Conservation (phyloP, 129 eudicot genomes). For the Scalesia atractyloides region DNA sequence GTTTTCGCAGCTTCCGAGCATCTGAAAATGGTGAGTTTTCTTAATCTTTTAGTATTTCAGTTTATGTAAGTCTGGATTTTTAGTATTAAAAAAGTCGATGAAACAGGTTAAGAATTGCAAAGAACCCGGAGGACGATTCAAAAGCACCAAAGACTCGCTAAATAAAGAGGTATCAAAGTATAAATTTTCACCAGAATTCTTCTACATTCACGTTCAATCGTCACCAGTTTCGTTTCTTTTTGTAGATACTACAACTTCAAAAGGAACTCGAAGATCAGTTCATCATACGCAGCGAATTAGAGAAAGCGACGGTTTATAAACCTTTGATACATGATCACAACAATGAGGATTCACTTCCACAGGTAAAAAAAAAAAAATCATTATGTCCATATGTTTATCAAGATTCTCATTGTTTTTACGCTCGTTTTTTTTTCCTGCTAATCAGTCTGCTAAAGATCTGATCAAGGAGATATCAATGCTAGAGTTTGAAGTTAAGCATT, state of each 20-base stretch:
- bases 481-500: conserved; percentile 68
- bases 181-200: neutral
- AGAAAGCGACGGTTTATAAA: conserved; percentile 44
- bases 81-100: conserved; percentile 34
- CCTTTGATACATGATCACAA: conserved; percentile 37
- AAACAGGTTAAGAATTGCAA: conserved; percentile 30
- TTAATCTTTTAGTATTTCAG: conserved; percentile 8
- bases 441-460: conserved; percentile 76
- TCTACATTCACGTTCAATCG: conserved; percentile 1
- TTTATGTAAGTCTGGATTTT: neutral
- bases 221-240: neutral
- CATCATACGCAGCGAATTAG: conserved; percentile 43
- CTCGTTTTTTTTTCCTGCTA: neutral
- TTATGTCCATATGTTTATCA: neutral
- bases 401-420: conserved; percentile 5
- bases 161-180: conserved; percentile 47
- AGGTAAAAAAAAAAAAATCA: conserved; percentile 34
- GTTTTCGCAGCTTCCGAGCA: conserved; percentile 26
- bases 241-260: conserved; percentile 61
- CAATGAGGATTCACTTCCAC: conserved; percentile 36
- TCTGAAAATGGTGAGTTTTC: conserved; percentile 33
- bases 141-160: conserved; percentile 38
- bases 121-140: conserved; percentile 41
- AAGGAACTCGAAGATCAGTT: conserved; percentile 58
- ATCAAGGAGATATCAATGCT: conserved; percentile 69